Evolutionary conservation across 2,329 filamentous ascomycete species (phyloP), one percentile per base, ranked within the genome.

Genomic region (Trichoderma sp.): DNA sequence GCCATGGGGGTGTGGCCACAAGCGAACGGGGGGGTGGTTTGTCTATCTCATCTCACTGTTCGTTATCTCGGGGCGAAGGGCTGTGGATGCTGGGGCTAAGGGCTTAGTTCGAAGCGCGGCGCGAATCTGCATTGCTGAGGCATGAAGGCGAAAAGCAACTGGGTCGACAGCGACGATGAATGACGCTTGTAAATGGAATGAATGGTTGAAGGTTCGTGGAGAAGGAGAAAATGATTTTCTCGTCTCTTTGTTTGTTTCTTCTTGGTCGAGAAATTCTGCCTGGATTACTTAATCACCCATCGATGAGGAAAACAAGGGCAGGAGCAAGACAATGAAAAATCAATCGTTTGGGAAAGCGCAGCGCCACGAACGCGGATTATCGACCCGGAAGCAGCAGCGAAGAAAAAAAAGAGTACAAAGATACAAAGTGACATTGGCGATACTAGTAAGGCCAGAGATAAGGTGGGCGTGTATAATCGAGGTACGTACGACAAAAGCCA

Each of bases 401-500:
- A n/a, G 17, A 23, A 20, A 47, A 47, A 47, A 11, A 50, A 8
- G 17, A 20, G n/a, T 68, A 68, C 65, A 11, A 47, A 17, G n/a
- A 12, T 68, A 68, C 65, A 47, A 47, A 36, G 55, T 39, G 57
- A 32, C 30, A 43, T 32, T 32, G 30, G 57, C 30, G n/a, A 59
- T 59, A n/a, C n/a, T n/a, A 34, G 28, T 20, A 20, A 20, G 28
- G 23, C 30, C 12, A 53, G 36, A 68, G 66, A 68, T 68, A 68
- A 68, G 53, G 36, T 23, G 65, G 32, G 55, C 17, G 55, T 59
- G 28, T 62, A 50, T 69, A 69, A 69, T 69, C 67, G 20, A 17
- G 67, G 59, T 70, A 70, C 68, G 68, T 70, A 70, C 68, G 61
- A 70, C 68, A 64, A 70, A 70, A 63, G 61, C 47, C 59, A 70